Evolutionary conservation across 208 protist species (phyloP).

Genomic region (Balamuthia mandrillaris): DNA sequence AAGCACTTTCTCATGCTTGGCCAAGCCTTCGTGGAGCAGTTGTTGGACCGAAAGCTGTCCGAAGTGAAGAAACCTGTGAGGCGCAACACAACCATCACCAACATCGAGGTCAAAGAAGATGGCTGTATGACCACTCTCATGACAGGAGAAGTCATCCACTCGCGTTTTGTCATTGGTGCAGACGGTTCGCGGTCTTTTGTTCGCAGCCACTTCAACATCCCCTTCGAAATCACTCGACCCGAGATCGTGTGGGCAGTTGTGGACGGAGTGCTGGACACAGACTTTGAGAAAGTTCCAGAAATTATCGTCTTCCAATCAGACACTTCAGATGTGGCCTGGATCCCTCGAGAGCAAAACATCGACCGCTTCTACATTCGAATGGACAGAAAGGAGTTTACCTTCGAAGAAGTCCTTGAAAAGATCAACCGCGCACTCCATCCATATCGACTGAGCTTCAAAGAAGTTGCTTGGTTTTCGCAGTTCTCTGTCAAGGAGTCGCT

Average conservation of each 20-base stretch:
- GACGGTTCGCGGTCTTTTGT: background rate
- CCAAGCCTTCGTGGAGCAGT: background rate
- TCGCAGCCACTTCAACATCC: background rate
- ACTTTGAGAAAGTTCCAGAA: slow-evolving; percentile 1
- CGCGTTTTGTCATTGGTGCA: background rate
- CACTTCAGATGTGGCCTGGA: background rate
- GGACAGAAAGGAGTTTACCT: background rate
- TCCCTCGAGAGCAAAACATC: slow-evolving; percentile 18
- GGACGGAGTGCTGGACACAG: slow-evolving; percentile 25
- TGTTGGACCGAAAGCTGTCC: background rate
- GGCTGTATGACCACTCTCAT: background rate
- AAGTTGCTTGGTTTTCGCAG: background rate
- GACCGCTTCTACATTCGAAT: slow-evolving; percentile 11
- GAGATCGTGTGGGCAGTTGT: slow-evolving; percentile 17
- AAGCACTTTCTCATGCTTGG: slow-evolving; percentile 35
- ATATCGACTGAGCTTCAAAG: slow-evolving; percentile 1
- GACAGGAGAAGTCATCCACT: background rate
- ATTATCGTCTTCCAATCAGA: slow-evolving; percentile 37
- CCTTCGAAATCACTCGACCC: background rate
- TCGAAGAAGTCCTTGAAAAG: background rate
- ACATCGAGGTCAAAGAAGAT: background rate
- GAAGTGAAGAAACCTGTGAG: too few species aligned
- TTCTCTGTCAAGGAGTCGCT: slow-evolving; percentile 11
- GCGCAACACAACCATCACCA: too few species aligned
- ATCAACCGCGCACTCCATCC: background rate